Evolutionary conservation across 192 early-diverging fungal species (phyloP).

Genomic region (Backusella macrospora): DNA sequence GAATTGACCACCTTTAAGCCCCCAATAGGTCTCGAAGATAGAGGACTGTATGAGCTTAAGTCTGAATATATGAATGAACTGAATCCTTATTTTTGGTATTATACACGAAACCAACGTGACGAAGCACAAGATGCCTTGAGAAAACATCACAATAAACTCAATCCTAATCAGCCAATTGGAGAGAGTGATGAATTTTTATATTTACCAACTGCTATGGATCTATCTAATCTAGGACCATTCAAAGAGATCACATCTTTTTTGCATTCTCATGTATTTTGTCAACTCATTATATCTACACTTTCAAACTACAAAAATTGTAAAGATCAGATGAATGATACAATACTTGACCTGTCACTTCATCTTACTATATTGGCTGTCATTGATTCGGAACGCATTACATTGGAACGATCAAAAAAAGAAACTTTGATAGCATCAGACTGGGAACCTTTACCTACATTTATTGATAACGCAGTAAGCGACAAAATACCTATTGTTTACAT

Average conservation of each 20-base stretch:
- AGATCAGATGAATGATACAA: constrained; percentile 54
- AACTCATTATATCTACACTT: constrained; percentile 78
- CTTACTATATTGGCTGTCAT: constrained; percentile 74
- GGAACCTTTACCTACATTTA: constrained; percentile 34
- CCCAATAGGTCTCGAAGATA: constrained; percentile 78
- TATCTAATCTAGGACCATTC: constrained; percentile 70
- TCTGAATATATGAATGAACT: constrained; percentile 83
- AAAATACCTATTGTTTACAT: not conserved
- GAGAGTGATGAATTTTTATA: constrained; percentile 33
- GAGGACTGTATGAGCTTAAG: constrained; percentile 90
- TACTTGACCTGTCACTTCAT: constrained; percentile 79
- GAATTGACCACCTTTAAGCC: constrained; percentile 78
- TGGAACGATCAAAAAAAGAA: not conserved
- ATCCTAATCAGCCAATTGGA: constrained; percentile 29
- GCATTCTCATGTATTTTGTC: constrained; percentile 70
- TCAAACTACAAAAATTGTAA: constrained; percentile 59
- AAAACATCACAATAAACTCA: constrained; percentile 26
- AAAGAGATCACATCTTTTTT: constrained; percentile 69
- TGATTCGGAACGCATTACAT: constrained; percentile 33
- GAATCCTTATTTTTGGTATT: constrained; percentile 95
- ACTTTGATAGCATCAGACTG: not conserved
- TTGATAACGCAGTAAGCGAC: constrained; percentile 52
- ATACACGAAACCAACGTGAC: constrained; percentile 89
- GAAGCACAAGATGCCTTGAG: constrained; percentile 82
- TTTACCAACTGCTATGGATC: constrained; percentile 50